Evolutionary conservation across 345 rosid genomes (phyloP), one percentile per base, ranked within the genome.

Genomic region (Abelmoschus esculentus): DNA sequence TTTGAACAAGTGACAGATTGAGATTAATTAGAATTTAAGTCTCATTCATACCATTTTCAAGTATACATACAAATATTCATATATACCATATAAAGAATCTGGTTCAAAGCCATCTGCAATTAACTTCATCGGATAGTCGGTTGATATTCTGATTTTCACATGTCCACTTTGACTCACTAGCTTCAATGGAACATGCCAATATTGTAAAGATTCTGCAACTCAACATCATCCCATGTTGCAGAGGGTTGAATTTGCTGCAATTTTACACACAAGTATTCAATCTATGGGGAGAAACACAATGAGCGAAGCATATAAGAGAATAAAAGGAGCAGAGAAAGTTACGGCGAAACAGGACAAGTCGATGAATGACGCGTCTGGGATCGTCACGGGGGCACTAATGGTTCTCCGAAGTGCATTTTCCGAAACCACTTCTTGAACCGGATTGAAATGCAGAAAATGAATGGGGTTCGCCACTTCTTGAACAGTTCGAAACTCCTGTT

Each of bases 201-300:
- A 73, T 62, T 80, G 83, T 83, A 89, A 66, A 85, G 84, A 80
- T 82, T 85, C 34, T 83, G 93, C 40, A 84, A 72, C 72, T 85
- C 88, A 68, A 80, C 79, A 80, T 0, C 36, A 32, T 87, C 86
- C 97, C 96, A 95, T 53, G 78, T 70, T n/a, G 85, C 64, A 67
- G 84, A 71, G 46, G 85, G 76, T 69, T 83, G 86, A 53, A 80
- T 67, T 75, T 83, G 90, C 85, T 93, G 90, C 58, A 18, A 32
- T 32, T 54, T 52, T 52, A 52, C 77, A 50, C 61, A 32, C 10
- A 62, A 59, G 66, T 31, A 26, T 62, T 5, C 7, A n/a, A 59
- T 12, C 34, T 2, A 61, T 19, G 32, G 67, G 5, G 42, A 70
- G 42, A 32, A 56, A 61, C 50, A 46, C 19, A 47, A 31, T 49